A percentile compares a stretch with the other conserved stretches of the same genome.
phyloP scores from a whole-genome alignment of 371 early-diverging fungal species.

The Batkoa obscura region DNA sequence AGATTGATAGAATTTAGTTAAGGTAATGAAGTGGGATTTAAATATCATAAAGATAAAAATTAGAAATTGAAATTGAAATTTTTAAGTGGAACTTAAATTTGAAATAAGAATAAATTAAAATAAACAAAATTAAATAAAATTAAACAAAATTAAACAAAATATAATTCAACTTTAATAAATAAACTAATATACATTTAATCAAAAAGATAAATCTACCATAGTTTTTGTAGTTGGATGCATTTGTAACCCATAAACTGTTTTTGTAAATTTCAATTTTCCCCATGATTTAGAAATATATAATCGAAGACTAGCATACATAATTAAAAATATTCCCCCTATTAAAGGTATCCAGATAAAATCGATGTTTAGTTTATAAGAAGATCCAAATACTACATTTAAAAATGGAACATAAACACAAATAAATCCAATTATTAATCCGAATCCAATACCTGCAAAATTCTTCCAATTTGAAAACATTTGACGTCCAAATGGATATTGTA shows the following conservation, averaged over 20 bases:
- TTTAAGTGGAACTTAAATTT: no score
- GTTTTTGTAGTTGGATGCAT: conserved; percentile 33
- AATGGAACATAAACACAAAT: conserved; percentile 67
- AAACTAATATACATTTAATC: no score
- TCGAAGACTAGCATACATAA: conserved; percentile 50
- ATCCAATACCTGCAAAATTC: conserved; percentile 39
- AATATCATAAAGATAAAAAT: no score
- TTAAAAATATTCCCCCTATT: conserved; percentile 51
- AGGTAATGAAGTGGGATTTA: no score
- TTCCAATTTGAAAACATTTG: conserved; percentile 60
- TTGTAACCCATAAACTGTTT: conserved; percentile 57
- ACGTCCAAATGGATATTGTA: conserved; percentile 48
- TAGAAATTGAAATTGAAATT: no score
- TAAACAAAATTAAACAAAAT: no score
- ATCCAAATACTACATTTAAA: conserved; percentile 45
- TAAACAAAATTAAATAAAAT: no score
- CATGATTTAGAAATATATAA: conserved; percentile 26
- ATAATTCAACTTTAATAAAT: no score
- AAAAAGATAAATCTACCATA: no score
- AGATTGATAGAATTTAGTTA: no score
- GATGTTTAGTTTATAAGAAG: conserved; percentile 30
- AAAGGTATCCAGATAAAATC: conserved; percentile 61
- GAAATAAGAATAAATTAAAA: no score
- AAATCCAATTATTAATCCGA: conserved; percentile 35
- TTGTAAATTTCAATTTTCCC: conserved; percentile 38